These are phyloP conservation scores for Fusarium cyanostomum DNA, from an alignment of 2,329 filamentous ascomycete genomes.

Conservation along the genomic window DNA sequence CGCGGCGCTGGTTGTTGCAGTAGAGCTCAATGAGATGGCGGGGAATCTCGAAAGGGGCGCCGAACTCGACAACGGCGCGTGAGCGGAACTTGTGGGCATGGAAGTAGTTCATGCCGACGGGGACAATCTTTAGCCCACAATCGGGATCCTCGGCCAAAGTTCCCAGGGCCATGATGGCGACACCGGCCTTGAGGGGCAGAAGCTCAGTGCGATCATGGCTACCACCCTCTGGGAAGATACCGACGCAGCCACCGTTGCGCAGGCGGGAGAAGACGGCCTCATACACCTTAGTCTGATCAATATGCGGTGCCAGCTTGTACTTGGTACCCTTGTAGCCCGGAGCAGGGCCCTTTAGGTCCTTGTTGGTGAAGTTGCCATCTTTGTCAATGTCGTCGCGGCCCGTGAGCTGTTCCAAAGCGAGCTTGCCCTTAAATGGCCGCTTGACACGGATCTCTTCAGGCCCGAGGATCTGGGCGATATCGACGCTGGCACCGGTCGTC, in stretches of 20 bases:
- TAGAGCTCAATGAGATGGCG: conserved; percentile 86
- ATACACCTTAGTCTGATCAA: conserved; percentile 94
- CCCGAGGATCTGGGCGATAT: conserved; percentile 83
- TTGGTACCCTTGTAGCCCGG: conserved; percentile 78
- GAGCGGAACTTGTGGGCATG: conserved; percentile 98
- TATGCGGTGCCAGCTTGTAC: conserved; percentile 90
- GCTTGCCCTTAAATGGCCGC: conserved; percentile 82
- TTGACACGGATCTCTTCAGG: conserved; percentile 86
- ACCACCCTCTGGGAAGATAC: conserved; percentile 96
- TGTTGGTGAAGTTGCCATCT: conserved; percentile 69
- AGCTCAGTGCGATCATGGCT: conserved; percentile 95
- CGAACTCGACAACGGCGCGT: conserved; percentile 94
- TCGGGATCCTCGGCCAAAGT: conserved; percentile 85
- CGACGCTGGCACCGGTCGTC: conserved; percentile 77
- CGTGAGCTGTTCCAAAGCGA: conserved; percentile 82
- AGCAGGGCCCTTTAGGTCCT: conserved; percentile 61
- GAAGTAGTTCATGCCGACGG: conserved; percentile 99
- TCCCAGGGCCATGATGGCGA: conserved; percentile 97
- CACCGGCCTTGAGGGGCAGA: conserved; percentile 91
- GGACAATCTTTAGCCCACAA: conserved; percentile 92
- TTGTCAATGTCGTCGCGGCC: conserved; percentile 77
- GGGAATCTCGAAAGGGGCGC: conserved; percentile 86
- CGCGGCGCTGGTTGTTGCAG: conserved; percentile 81
- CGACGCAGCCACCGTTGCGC: conserved; percentile 85
- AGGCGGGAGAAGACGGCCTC: conserved; percentile 90